Base-by-base conservation (phyloP, 805 yeast species). In the Metschnikowia koreensis region DNA sequence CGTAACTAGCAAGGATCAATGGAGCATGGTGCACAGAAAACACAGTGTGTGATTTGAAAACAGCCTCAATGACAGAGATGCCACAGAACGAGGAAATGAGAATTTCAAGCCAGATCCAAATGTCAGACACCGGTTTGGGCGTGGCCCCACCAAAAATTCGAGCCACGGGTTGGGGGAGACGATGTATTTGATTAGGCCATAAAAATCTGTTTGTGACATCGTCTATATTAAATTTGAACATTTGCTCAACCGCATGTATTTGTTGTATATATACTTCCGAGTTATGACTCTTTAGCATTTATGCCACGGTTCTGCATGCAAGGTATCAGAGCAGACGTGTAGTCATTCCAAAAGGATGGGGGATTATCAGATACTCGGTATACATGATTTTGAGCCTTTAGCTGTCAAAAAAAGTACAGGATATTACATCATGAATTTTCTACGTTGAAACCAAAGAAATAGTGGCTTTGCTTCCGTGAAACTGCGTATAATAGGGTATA, bases 1-100 rank as follows among this genome's bases (percentile, higher is more conserved):
- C 89, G 56, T 81, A 81, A 55, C 77, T 69, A 2, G 84, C 84
- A 38, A 81, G 67, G n/a, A 81, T 70, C 10, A 71, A 60, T 3
- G 84, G 83, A 0, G 80, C 76, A 47, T 67, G 60, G 52, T 72
- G 75, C 17, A 55, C 44, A 3, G 66, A 59, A 56, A 80, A 79
- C 0, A 70, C 76, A 0, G 71, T 68, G 46, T 66, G 66, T 46
- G 63, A 61, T 53, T 63, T 66, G 60, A 80, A 81, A 0, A 81
- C 69, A 0, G 76, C 83, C 59, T 76, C 81, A 10, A 80, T 51
- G 2, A 75, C 56, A 9, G 76, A 63, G 0, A 81, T 65, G 0
- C 83, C 82, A n/a, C 67, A 62, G 55, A 80, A 80, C 0, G 82
- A 59, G 1, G 77, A 71, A 1, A 80, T 61, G 7, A 80, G 59